Evolutionary conservation across 352 stramenopile species (phyloP).

Genomic region (Stramenopiles sp.): DNA sequence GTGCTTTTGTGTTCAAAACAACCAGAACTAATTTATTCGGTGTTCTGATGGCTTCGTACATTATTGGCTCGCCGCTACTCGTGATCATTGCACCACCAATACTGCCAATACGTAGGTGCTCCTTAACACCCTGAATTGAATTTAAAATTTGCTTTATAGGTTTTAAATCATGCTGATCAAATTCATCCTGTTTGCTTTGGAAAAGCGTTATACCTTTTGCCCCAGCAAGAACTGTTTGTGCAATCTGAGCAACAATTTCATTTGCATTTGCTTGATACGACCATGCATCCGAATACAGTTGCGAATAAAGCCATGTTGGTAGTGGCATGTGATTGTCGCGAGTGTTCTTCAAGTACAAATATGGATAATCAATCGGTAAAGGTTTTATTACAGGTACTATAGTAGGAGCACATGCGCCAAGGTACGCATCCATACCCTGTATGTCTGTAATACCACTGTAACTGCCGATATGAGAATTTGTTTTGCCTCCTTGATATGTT

Average conservation of each 20-base stretch:
- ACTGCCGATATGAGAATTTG: background rate
- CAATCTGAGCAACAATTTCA: background rate
- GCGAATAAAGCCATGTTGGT: background rate
- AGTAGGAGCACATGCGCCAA: background rate
- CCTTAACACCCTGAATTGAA: background rate
- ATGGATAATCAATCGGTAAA: background rate
- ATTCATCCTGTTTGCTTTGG: background rate
- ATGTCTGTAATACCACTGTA: background rate
- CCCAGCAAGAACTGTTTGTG: background rate
- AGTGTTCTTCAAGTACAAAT: background rate
- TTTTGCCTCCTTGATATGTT: background rate
- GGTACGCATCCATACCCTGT: background rate
- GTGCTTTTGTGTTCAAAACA: background rate
- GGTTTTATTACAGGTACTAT: background rate
- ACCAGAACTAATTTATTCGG: background rate
- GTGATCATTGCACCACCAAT: background rate
- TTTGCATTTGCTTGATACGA: background rate
- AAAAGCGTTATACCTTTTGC: background rate
- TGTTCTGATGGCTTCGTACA: background rate
- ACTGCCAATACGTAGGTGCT: background rate
- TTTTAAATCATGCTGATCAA: background rate
- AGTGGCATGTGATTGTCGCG: background rate
- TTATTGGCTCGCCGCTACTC: background rate
- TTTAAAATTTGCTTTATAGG: background rate
- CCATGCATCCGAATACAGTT: background rate